Evolutionary conservation across 257 asterid genomes (phyloP).

Genomic region (Plantago major): DNA sequence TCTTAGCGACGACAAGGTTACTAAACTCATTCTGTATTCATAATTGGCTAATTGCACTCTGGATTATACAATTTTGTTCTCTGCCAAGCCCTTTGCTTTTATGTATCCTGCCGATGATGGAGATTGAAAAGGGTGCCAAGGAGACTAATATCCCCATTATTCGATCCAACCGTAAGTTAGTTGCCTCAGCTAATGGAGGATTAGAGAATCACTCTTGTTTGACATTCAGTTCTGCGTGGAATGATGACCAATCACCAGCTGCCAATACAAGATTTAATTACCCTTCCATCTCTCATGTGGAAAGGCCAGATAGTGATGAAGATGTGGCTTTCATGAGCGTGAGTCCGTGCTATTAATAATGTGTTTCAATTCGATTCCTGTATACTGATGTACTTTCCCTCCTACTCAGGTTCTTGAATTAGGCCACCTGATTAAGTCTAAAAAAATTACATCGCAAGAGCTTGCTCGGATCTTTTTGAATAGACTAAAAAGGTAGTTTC

Average conservation of each 20-base stretch:
- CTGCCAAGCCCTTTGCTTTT: not conserved
- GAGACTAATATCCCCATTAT: conserved; percentile 66
- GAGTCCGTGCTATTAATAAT: conserved; percentile 22
- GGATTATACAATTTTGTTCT: not conserved
- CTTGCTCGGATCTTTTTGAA: conserved; percentile 55
- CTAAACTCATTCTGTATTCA: not conserved
- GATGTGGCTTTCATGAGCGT: conserved; percentile 92
- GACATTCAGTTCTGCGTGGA: conserved; percentile 64
- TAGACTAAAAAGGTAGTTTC: conserved; percentile 64
- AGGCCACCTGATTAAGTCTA: conserved; percentile 68
- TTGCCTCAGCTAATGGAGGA: conserved; percentile 79
- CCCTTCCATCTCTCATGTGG: conserved; percentile 42
- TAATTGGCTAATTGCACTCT: not conserved
- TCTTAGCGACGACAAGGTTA: conserved; percentile 62
- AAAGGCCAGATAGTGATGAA: conserved; percentile 59
- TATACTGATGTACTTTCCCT: not conserved
- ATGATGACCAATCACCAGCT: conserved; percentile 22
- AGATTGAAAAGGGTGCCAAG: conserved; percentile 70
- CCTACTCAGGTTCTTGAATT: conserved; percentile 68
- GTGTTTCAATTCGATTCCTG: not conserved
- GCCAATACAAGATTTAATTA: conserved; percentile 36
- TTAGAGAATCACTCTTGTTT: conserved; percentile 65
- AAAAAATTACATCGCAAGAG: conserved; percentile 70
- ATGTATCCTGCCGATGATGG: conserved; percentile 40
- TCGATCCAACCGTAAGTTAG: conserved; percentile 55